Conservation (phyloP, 2,329 filamentous ascomycete genomes). For the Cadophora luteo-olivacea region DNA sequence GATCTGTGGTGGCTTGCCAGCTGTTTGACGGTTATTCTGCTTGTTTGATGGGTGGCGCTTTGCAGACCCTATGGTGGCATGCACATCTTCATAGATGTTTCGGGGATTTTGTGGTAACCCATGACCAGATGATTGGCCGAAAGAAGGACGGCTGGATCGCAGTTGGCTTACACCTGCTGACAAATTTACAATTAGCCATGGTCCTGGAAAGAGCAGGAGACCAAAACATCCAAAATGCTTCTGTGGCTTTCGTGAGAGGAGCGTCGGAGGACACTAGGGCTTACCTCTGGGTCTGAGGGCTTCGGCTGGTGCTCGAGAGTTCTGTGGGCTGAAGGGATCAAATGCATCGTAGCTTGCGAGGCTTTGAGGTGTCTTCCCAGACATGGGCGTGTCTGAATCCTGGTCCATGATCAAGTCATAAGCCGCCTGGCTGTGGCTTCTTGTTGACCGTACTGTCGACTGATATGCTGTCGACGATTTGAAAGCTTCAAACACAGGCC, state of each 20-base stretch:
- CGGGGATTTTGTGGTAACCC: constrained; percentile 32
- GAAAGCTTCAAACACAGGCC: constrained; percentile 38
- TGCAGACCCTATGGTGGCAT: constrained; percentile 26
- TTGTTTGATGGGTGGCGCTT: constrained; percentile 26
- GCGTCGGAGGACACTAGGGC: neutral
- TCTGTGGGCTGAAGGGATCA: constrained; percentile 35
- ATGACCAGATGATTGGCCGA: constrained; percentile 31
- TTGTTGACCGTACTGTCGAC: constrained; percentile 20
- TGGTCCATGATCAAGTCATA: constrained; percentile 40
- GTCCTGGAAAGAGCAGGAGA: neutral
- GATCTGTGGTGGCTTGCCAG: constrained; percentile 9
- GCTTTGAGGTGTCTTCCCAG: constrained; percentile 38
- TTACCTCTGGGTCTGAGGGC: neutral
- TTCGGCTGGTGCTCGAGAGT: constrained; percentile 24
- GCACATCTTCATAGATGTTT: constrained; percentile 35
- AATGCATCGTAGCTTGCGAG: constrained; percentile 33
- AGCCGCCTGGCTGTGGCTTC: constrained; percentile 40
- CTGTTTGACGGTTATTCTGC: constrained; percentile 6
- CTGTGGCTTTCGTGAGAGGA: too few species aligned
- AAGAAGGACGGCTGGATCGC: constrained; percentile 25
- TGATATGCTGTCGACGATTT: constrained; percentile 32
- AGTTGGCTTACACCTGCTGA: constrained; percentile 2
- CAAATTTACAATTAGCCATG: neutral
- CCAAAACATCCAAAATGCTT: too few species aligned
- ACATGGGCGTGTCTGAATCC: constrained; percentile 35